Percentiles rank a stretch among this genome's conserved stretches.
phyloP scores from a whole-genome alignment of 176 grass and related monocot genomes.

The Juncus inflexus region DNA sequence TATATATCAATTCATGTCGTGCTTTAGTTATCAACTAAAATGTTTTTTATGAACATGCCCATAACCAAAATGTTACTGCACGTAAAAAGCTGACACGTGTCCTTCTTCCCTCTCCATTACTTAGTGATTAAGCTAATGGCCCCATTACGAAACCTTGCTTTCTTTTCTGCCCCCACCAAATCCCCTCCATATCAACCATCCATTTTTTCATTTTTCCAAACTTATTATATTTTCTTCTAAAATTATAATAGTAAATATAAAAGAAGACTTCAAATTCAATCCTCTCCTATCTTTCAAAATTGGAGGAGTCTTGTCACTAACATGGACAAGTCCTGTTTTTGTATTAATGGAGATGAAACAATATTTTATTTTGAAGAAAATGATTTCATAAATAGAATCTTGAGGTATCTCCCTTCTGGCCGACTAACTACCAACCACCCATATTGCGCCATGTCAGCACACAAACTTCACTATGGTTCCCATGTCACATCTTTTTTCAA shows the following conservation, averaged over 20 bases:
- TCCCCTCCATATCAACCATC: constrained; percentile 14
- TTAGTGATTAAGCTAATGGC: constrained; percentile 63
- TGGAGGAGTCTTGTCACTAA: too few species aligned
- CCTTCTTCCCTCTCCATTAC: constrained; percentile 26
- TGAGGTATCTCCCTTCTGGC: too few species aligned
- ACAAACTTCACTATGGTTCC: neutral
- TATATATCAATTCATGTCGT: neutral
- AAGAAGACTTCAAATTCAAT: neutral
- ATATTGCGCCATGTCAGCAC: neutral
- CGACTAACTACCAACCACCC: too few species aligned
- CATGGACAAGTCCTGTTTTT: too few species aligned
- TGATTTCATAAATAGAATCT: too few species aligned
- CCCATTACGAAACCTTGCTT: neutral
- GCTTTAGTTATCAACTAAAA: neutral
- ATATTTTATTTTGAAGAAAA: too few species aligned
- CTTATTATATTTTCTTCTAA: neutral
- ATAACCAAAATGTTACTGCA: neutral
- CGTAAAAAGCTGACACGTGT: constrained; percentile 25
- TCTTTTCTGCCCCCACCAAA: constrained; percentile 34
- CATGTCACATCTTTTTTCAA: neutral
- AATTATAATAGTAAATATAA: neutral
- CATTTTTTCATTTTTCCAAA: neutral
- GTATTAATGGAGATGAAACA: too few species aligned
- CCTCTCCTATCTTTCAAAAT: neutral
- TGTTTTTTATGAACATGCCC: neutral